Base-by-base conservation (phyloP, 495 filamentous ascomycete species). In the Elaphomyces granulatus region DNA sequence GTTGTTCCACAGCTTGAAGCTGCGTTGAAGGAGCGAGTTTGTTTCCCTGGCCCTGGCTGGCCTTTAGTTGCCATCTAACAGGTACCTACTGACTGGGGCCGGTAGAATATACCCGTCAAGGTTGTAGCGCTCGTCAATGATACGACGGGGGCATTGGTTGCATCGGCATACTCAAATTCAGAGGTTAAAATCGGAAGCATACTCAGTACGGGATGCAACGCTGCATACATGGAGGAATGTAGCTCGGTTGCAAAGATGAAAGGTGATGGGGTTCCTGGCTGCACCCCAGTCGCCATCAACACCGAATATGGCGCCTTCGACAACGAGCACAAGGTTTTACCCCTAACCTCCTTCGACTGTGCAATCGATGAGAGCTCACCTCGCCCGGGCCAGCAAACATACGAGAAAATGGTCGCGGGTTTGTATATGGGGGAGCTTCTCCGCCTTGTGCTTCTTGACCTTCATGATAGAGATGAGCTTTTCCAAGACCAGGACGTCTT, bases 251-350 rank as follows among this genome's bases (percentile, higher is more conserved):
- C 87, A 30, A 96, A 95, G 63, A 70, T 96, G 15, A 77, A 74
- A 12, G 76, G 82, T 54, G 67, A 80, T 66, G 83, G 83, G 17
- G 71, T 95, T 9, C 78, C 82, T n/a, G 71, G 81, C 1, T 73
- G 82, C 31, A 74, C 77, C 43, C 80, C 75, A 19, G 88, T 95
- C 61, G 84, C 85, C 36, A 96, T 96, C 64, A 96, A 96, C 66
- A 94, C 88, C 59, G 88, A 95, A 61, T 96, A 84, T 72, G 88
- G 88, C 36, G 86, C 88, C 31, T 95, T 95, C 56, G 88, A 96
- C 59, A 94, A 92, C 56, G 82, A 92, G 53, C 77, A 83, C 59
- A 66, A 77, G 34, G 73, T 94, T 32, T 72, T 95, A 7, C 88
- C 87, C 14, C 77, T 78, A 18, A 93, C 82, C 10, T 35, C 32